These are phyloP conservation scores for Penicillium sp. DNA, from an alignment of 2,329 filamentous ascomycete genomes.

Conservation along the genomic window DNA sequence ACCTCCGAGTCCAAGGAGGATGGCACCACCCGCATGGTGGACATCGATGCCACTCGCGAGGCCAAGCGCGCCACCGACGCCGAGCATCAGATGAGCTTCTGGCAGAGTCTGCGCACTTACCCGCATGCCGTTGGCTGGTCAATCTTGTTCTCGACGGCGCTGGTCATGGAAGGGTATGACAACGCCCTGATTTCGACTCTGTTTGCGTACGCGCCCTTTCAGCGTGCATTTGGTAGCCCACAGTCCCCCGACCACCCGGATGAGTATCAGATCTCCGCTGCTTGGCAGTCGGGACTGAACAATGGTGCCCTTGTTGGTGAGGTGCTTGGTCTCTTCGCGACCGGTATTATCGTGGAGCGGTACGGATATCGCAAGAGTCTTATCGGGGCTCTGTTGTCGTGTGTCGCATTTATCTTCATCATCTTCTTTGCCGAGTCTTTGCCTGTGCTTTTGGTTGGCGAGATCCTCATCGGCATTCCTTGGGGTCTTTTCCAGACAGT, in stretches of 20 bases:
- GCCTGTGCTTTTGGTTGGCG: constrained; percentile 52
- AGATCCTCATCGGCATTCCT: constrained; percentile 11
- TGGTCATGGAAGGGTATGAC: constrained; percentile 47
- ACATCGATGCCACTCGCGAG: not conserved
- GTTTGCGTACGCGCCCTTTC: constrained; percentile 25
- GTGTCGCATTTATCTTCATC: constrained; percentile 59
- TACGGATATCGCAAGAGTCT: constrained; percentile 67
- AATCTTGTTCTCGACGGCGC: constrained; percentile 35
- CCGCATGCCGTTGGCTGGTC: constrained; percentile 40
- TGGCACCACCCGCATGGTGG: not conserved
- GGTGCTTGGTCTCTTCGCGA: constrained; percentile 66
- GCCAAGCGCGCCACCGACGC: constrained; percentile 27
- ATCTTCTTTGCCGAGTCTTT: constrained; percentile 60
- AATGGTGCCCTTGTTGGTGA: constrained; percentile 63
- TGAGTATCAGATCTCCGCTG: not conserved
- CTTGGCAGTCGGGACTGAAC: constrained; percentile 48
- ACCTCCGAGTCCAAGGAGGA: not conserved
- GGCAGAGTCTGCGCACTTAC: constrained; percentile 25
- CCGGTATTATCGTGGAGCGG: constrained; percentile 63
- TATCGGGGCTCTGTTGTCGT: constrained; percentile 58
- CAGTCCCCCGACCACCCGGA: not conserved
- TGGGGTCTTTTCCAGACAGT: constrained; percentile 11
- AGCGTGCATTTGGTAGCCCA: constrained; percentile 7
- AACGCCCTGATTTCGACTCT: constrained; percentile 35
- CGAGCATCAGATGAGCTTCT: constrained; percentile 34